Conservation (phyloP, 306 rosid genomes). For the Inga oerstediana region DNA sequence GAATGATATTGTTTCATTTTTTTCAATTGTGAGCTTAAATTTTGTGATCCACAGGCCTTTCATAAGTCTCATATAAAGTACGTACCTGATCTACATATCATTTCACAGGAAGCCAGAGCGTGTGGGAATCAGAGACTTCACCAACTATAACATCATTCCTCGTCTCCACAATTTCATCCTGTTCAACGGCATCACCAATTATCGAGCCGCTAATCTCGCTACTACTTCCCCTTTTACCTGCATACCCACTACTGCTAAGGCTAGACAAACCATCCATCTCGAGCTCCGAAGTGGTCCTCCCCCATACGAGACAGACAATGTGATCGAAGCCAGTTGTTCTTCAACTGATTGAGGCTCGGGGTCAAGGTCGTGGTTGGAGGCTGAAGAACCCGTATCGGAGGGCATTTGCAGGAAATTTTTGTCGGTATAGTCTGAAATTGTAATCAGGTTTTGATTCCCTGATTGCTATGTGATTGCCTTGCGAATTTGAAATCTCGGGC, state of each 20-base stretch:
- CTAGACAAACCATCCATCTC: conserved; percentile 66
- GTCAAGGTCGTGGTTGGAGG: conserved; percentile 37
- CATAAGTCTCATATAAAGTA: neutral
- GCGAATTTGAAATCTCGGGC: conserved; percentile 12
- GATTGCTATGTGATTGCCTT: neutral
- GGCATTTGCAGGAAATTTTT: conserved; percentile 41
- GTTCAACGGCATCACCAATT: conserved; percentile 57
- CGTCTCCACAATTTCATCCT: conserved; percentile 46
- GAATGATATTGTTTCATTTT: too few species aligned
- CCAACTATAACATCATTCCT: conserved; percentile 43
- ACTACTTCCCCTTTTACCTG: conserved; percentile 79
- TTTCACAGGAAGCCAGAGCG: conserved; percentile 73
- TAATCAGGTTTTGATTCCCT: neutral
- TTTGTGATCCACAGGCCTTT: too few species aligned
- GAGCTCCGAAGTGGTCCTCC: conserved; percentile 60
- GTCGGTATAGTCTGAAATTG: neutral
- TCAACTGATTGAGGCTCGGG: conserved; percentile 25
- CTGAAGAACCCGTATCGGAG: conserved; percentile 42
- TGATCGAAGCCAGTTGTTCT: conserved; percentile 40
- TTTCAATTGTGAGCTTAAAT: too few species aligned
- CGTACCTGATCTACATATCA: conserved; percentile 81
- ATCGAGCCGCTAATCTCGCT: conserved; percentile 58
- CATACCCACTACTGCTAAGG: conserved; percentile 95
- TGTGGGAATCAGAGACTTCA: conserved; percentile 44
- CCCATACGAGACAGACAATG: conserved; percentile 48